Base-by-base conservation (phyloP, 371 early-diverging fungal species). In the Chytridium lagenaria region DNA sequence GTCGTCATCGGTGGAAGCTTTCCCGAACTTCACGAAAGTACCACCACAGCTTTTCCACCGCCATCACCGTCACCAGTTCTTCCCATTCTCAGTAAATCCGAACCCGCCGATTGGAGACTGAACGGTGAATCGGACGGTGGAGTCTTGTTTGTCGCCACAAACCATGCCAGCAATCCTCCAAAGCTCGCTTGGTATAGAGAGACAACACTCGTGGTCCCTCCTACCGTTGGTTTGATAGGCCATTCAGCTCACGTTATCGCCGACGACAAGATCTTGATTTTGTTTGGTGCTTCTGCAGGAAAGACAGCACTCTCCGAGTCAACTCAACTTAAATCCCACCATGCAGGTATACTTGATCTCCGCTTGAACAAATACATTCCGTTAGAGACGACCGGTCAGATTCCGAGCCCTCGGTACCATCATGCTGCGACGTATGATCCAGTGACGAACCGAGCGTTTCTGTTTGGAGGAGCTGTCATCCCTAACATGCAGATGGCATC, bases 401-500 rank as follows among this genome's bases (percentile, higher is more conserved):
- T 66, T 28, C 66, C 66, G 10, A 37, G 36, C n/a, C 66, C 49
- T 28, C 66, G 66, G 30, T 66, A 66, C 44, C 66, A 66, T 28
- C 66, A 66, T 40, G 66, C 66, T 2, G 38, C 66, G 2, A 44
- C 66, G 2, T 66, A 40, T 28, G 66, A 66, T 30, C 66, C 38
- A 23, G 66, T 28, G 5, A 44, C 44, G 40, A 66, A 66, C 28
- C 2, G 66, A 16, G 44, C 37, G 2, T 66, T 66, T 44, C 40
- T 66, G 26, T 66, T 66, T 66, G 66, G 66, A 37, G 66, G 66
- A 10, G 61, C 61, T 37, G 61, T 61, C 7, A 28, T 61, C 36
- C 61, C 61, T 2, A 61, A 61, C 37, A 31, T 61, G 61, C 2
- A 12, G 34, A 5, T n/a, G 26, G 7, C 55, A 5, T 22, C 55